These are phyloP conservation scores for Yamadazyma buinensis DNA, from an alignment of 1,139 yeast species.

Conservation along the genomic window DNA sequence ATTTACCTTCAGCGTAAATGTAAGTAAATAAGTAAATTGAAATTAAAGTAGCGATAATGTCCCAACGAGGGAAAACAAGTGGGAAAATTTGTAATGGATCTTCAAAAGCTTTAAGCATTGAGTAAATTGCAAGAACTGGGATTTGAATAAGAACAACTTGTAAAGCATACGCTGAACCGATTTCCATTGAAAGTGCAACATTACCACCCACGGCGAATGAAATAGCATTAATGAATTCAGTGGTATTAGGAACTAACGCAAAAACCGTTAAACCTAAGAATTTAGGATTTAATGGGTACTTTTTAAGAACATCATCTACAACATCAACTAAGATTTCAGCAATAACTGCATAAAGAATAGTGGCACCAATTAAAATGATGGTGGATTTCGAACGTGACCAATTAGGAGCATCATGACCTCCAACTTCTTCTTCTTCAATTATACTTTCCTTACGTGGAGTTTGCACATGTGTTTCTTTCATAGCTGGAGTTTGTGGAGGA, in stretches of 20 bases:
- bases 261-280: slow-evolving; percentile 90
- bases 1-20: slow-evolving; percentile 94
- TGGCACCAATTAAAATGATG: slow-evolving; percentile 79
- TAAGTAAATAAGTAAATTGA: slow-evolving; percentile 90
- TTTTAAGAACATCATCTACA: slow-evolving; percentile 80
- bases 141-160: slow-evolving; percentile 96
- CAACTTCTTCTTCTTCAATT: slow-evolving; percentile 29
- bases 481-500: background rate
- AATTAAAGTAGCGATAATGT: slow-evolving; percentile 77
- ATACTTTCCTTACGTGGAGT: background rate
- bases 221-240: slow-evolving; percentile 94
- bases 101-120: slow-evolving; percentile 45
- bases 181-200: slow-evolving; percentile 94
- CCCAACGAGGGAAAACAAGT: slow-evolving; percentile 93
- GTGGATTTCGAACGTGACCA: slow-evolving; percentile 91
- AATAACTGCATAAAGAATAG: slow-evolving; percentile 82
- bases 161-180: slow-evolving; percentile 94
- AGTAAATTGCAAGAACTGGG: slow-evolving; percentile 82
- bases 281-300: slow-evolving; percentile 80
- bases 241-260: slow-evolving; percentile 94
- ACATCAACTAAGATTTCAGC: slow-evolving; percentile 94
- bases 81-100: slow-evolving; percentile 61
- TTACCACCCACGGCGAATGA: slow-evolving; percentile 96
- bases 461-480: slow-evolving; percentile 5
- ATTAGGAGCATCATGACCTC: slow-evolving; percentile 96